Evolutionary conservation across 116 monocot genomes (phyloP).

Genomic region (Iris pallida): DNA sequence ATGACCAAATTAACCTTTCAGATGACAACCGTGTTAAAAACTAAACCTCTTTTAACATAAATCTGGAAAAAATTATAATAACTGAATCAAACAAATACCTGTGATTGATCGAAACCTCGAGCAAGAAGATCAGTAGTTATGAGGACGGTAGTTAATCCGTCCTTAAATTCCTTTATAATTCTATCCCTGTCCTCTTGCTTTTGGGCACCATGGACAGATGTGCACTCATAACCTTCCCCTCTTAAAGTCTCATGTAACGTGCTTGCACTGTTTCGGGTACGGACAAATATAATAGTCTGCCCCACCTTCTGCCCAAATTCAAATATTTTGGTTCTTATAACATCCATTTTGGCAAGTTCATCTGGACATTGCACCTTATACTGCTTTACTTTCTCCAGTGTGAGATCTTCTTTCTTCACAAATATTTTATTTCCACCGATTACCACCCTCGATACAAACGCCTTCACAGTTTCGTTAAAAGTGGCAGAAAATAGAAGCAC

Average conservation of each 20-base stretch:
- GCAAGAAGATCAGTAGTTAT: slow-evolving; percentile 82
- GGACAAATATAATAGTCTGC: slow-evolving; percentile 86
- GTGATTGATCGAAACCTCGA: slow-evolving; percentile 92
- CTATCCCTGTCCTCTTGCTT: slow-evolving; percentile 66
- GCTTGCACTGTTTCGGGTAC: slow-evolving; percentile 67
- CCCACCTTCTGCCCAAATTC: slow-evolving; percentile 83
- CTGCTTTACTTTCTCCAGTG: slow-evolving; percentile 76
- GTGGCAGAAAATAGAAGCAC: slow-evolving; percentile 94
- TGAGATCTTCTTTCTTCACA: slow-evolving; percentile 83
- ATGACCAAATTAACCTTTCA: slow-evolving; percentile 64
- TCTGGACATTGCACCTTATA: slow-evolving; percentile 72
- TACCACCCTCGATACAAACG: slow-evolving; percentile 64
- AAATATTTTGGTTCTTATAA: slow-evolving; percentile 84
- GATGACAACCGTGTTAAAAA: not conserved
- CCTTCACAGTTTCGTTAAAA: slow-evolving; percentile 81
- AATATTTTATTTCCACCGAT: slow-evolving; percentile 72
- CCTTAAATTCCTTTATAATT: slow-evolving; percentile 89
- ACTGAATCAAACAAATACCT: slow-evolving; percentile 31
- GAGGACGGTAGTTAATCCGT: slow-evolving; percentile 75
- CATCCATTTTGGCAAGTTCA: slow-evolving; percentile 60
- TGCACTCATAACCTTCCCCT: slow-evolving; percentile 76
- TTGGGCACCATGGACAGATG: slow-evolving; percentile 73
- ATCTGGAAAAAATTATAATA: not conserved
- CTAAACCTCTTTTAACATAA: not conserved
- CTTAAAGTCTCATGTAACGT: slow-evolving; percentile 47